Evolutionary conservation across 345 rosid genomes (phyloP).

Genomic region (Anastatica hierochuntica): DNA sequence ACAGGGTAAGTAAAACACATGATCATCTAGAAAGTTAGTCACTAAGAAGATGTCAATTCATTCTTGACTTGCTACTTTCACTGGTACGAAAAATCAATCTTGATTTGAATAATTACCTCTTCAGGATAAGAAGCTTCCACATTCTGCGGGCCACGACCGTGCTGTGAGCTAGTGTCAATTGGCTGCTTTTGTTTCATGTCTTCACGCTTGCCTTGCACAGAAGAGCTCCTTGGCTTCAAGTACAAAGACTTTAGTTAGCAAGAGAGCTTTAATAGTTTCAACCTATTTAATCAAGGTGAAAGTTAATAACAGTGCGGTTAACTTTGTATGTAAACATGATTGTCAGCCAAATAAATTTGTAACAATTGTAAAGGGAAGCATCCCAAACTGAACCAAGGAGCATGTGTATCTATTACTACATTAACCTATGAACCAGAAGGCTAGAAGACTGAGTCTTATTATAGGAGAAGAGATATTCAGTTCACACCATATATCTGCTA

Average conservation of each 20-base stretch:
- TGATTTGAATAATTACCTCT: slow-evolving; percentile 27
- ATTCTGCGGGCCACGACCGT: slow-evolving; percentile 16
- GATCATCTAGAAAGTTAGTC: no score
- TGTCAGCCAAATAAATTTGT: not conserved
- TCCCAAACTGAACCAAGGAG: no score
- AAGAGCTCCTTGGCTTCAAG: slow-evolving; percentile 38
- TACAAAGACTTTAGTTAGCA: slow-evolving; percentile 3
- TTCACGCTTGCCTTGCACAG: slow-evolving; percentile 22
- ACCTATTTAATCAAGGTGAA: slow-evolving; percentile 4
- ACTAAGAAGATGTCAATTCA: not conserved
- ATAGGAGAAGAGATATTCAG: not conserved
- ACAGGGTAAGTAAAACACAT: slow-evolving; percentile 1
- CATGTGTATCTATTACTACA: no score
- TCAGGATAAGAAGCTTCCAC: slow-evolving; percentile 23
- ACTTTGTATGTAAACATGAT: slow-evolving; percentile 2
- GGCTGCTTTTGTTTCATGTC: no score
- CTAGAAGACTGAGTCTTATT: not conserved
- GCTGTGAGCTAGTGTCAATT: slow-evolving; percentile 21
- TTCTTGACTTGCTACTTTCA: not conserved
- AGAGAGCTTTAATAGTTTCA: no score
- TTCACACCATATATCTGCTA: slow-evolving; percentile 33
- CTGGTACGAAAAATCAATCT: not conserved
- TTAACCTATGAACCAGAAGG: not conserved
- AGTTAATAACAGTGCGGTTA: not conserved
- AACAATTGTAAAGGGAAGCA: slow-evolving; percentile 1